Conservation (phyloP, 2,329 filamentous ascomycete genomes). For the Fusarium albidum region DNA sequence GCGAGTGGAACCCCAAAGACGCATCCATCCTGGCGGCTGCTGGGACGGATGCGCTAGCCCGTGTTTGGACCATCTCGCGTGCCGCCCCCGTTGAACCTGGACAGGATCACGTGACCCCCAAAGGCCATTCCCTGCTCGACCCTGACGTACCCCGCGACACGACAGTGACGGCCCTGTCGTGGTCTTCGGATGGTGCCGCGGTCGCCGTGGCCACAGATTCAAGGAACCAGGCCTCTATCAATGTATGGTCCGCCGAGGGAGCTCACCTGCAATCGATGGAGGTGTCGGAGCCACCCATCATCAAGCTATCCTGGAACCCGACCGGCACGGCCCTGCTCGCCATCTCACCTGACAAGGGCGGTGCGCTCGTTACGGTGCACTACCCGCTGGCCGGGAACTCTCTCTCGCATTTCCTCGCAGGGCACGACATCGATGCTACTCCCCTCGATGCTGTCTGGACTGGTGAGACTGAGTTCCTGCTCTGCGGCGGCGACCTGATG, state of each 20-base stretch:
- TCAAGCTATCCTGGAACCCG: slow-evolving; percentile 69
- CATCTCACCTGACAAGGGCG: slow-evolving; percentile 63
- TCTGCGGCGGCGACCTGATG: slow-evolving; percentile 66
- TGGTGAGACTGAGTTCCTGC: slow-evolving; percentile 63
- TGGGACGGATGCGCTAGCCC: slow-evolving; percentile 75
- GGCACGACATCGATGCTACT: slow-evolving; percentile 60
- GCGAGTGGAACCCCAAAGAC: slow-evolving; percentile 73
- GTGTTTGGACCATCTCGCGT: slow-evolving; percentile 71
- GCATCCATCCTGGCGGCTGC: slow-evolving; percentile 72
- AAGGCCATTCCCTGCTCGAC: slow-evolving; percentile 56
- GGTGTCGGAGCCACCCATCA: slow-evolving; percentile 66
- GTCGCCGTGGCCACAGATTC: slow-evolving; percentile 68
- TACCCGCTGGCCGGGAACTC: slow-evolving; percentile 53
- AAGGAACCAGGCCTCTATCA: slow-evolving; percentile 59
- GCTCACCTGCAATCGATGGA: slow-evolving; percentile 61
- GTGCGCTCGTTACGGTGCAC: slow-evolving; percentile 65
- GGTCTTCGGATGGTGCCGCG: slow-evolving; percentile 63
- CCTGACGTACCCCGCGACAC: slow-evolving; percentile 60
- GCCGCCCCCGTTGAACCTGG: slow-evolving; percentile 53
- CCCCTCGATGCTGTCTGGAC: slow-evolving; percentile 69
- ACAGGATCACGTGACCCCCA: slow-evolving; percentile 52
- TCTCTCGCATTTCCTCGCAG: slow-evolving; percentile 56
- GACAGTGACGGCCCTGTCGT: slow-evolving; percentile 66
- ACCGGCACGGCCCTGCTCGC: slow-evolving; percentile 62
- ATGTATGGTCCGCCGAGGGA: slow-evolving; percentile 65